These are phyloP conservation scores for Aspergillus affinis DNA, from an alignment of 495 filamentous ascomycete genomes.

Conservation along the genomic window DNA sequence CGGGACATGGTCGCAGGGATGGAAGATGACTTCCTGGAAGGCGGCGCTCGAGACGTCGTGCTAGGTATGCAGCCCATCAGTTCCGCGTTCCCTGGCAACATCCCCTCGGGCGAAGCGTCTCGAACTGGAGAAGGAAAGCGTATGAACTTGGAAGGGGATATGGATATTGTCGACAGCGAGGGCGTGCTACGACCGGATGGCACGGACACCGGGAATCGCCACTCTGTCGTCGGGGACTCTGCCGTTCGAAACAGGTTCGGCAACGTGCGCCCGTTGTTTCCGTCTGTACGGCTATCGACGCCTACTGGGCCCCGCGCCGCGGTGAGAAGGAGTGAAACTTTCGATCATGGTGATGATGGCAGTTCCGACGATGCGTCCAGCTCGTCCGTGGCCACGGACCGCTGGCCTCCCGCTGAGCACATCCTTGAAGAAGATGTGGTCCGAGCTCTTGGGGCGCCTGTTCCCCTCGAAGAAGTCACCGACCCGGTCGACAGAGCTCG, in stretches of 20 bases:
- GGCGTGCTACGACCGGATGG: slow-evolving; percentile 48
- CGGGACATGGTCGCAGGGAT: slow-evolving; percentile 77
- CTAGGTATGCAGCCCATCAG: slow-evolving; percentile 76
- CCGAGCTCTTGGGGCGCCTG: slow-evolving; percentile 36
- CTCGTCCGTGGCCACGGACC: slow-evolving; percentile 33
- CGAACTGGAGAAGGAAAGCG: slow-evolving; percentile 65
- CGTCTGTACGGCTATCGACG: slow-evolving; percentile 30
- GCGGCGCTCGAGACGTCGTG: slow-evolving; percentile 71
- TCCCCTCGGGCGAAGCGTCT: slow-evolving; percentile 57
- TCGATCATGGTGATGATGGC: slow-evolving; percentile 30
- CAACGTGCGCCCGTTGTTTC: slow-evolving; percentile 39
- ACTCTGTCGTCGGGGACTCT: slow-evolving; percentile 48
- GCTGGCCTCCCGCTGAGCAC: slow-evolving; percentile 43
- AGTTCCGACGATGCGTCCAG: slow-evolving; percentile 27
- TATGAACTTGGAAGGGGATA: slow-evolving; percentile 56
- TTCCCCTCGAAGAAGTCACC: slow-evolving; percentile 41
- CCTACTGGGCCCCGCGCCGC: slow-evolving; percentile 16
- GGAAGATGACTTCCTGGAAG: slow-evolving; percentile 76
- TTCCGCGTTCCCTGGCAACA: slow-evolving; percentile 64
- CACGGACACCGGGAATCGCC: slow-evolving; percentile 48
- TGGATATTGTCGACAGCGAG: slow-evolving; percentile 56
- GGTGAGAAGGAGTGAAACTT: slow-evolving; percentile 13
- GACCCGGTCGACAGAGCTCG: slow-evolving; percentile 42
- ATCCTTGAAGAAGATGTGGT: slow-evolving; percentile 42
- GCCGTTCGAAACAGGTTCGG: slow-evolving; percentile 46